Conservation (phyloP, 345 rosid genomes). For the Acer saccharum region DNA sequence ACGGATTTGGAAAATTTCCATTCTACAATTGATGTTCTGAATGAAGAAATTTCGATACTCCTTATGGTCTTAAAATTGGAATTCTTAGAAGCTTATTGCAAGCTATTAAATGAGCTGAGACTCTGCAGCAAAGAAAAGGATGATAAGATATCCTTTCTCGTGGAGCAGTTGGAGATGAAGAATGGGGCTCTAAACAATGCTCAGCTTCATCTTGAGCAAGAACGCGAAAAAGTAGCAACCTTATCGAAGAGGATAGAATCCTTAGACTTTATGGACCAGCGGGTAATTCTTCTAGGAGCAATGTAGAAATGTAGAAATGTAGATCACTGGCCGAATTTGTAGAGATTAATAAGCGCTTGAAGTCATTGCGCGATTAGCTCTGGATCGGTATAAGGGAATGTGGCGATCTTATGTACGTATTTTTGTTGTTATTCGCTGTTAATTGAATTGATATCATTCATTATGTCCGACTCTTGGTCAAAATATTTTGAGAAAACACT, state of each 20-base stretch:
- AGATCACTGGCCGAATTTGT: neutral
- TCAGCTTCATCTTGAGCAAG: no score
- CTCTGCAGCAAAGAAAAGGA: conserved; percentile 6
- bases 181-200: no score
- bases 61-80: conserved; percentile 7
- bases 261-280: no score
- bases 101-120: neutral
- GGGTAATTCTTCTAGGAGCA: no score
- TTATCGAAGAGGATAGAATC: no score
- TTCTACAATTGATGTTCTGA: conserved; percentile 1
- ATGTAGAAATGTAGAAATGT: neutral
- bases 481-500: neutral
- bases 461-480: neutral
- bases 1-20: conserved; percentile 12
- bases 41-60: neutral
- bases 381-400: neutral
- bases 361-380: neutral
- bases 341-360: neutral
- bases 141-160: conserved; percentile 5
- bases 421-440: neutral
- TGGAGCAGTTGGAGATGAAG: no score
- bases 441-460: no score
- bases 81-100: conserved; percentile 9
- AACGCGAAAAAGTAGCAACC: no score
- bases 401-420: neutral